A percentile compares a stretch with the other conserved stretches of the same genome.
Evolutionary conservation across 495 filamentous ascomycete species (phyloP).

Genomic region (Mycothermus thermophilus): DNA sequence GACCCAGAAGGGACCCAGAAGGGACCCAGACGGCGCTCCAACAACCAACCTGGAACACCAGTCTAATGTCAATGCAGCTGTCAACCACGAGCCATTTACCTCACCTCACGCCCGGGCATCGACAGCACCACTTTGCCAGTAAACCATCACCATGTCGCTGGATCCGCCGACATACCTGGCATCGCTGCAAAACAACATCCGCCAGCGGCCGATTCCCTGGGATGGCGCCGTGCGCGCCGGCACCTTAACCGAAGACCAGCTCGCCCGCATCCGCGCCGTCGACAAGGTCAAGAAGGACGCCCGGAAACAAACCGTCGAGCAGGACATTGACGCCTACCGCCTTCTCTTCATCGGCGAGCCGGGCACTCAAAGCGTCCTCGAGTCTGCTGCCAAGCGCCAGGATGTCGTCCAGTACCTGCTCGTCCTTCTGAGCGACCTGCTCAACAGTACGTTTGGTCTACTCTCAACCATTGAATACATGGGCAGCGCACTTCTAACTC

Average conservation of each 20-base stretch:
- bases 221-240: slow-evolving; percentile 89
- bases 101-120: too few species aligned
- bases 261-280: slow-evolving; percentile 92
- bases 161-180: slow-evolving; percentile 82
- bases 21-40: too few species aligned
- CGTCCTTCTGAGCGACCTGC: slow-evolving; percentile 74
- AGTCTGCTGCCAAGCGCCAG: slow-evolving; percentile 59
- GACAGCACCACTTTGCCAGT: too few species aligned
- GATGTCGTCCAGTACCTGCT: slow-evolving; percentile 93
- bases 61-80: too few species aligned
- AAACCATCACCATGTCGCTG: slow-evolving; percentile 46
- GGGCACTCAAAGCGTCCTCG: slow-evolving; percentile 60
- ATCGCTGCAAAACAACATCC: slow-evolving; percentile 89
- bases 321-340: slow-evolving; percentile 63
- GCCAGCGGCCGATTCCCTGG: slow-evolving; percentile 89
- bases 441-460: slow-evolving; percentile 50
- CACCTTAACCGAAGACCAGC: slow-evolving; percentile 84
- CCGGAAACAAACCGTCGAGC: slow-evolving; percentile 65
- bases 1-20: too few species aligned
- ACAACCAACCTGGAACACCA: too few species aligned
- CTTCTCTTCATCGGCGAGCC: slow-evolving; percentile 60
- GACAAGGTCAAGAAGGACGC: slow-evolving; percentile 85
- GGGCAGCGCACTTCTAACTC: slow-evolving; percentile 9
- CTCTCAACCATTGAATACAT: too few species aligned
- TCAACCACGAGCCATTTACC: too few species aligned